A percentile compares a stretch with the other conserved stretches of the same genome.
Evolutionary conservation across 768 basidiomycete species (phyloP).

Genomic region (Tephrocybe sp.): DNA sequence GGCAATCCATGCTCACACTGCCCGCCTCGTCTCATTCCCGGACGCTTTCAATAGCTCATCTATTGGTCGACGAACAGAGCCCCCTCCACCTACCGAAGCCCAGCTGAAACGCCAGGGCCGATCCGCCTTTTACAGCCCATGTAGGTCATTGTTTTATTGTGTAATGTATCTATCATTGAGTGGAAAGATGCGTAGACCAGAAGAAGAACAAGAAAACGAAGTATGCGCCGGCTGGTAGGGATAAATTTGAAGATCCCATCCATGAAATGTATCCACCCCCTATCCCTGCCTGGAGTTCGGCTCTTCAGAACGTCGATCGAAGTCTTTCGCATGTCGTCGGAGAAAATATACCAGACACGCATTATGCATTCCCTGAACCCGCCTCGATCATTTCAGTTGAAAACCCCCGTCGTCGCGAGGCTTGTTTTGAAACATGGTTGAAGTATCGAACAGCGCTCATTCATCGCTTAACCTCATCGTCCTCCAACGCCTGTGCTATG

Average conservation of each 20-base stretch:
- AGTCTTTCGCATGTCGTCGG: not conserved
- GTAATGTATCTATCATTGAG: too few relatives aligned
- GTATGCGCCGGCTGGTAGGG: not conserved
- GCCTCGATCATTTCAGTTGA: slow-evolving; percentile 1
- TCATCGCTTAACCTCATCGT: not conserved
- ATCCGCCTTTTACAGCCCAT: not conserved
- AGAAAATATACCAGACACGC: not conserved
- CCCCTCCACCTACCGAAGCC: not conserved
- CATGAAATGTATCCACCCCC: slow-evolving; percentile 3
- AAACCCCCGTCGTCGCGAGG: not conserved
- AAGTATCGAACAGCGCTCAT: slow-evolving; percentile 1
- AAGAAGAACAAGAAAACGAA: not conserved
- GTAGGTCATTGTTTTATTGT: too few relatives aligned
- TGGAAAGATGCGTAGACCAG: not conserved
- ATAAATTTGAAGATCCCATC: slow-evolving; percentile 12
- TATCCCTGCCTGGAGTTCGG: slow-evolving; percentile 6
- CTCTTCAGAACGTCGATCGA: not conserved
- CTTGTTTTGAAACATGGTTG: slow-evolving; percentile 5
- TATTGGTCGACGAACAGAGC: not conserved
- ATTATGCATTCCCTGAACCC: slow-evolving; percentile 8
- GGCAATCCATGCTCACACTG: not conserved
- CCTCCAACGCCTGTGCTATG: slow-evolving; percentile 2
- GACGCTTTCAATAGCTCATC: not conserved
- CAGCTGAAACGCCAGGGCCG: not conserved
- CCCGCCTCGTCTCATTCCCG: not conserved